A percentile compares a stretch with the other conserved stretches of the same genome.
Evolutionary conservation across 495 filamentous ascomycete genomes (phyloP).

Genomic region (Chlorociboria aeruginascens): DNA sequence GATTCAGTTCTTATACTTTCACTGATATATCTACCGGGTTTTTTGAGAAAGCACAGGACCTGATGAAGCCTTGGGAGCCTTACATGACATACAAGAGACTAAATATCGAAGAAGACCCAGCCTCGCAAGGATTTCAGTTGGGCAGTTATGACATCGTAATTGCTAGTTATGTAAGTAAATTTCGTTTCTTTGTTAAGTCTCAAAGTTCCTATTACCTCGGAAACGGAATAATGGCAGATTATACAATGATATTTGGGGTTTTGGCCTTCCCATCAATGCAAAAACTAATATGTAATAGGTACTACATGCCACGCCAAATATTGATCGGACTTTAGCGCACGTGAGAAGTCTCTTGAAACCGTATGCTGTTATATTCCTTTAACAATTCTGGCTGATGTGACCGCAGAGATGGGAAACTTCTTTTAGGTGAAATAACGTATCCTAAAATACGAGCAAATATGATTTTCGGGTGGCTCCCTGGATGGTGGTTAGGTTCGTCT

Average conservation of each 20-base stretch:
- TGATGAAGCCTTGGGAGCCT: slow-evolving; percentile 22
- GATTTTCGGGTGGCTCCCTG: slow-evolving; percentile 31
- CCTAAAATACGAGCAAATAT: slow-evolving; percentile 24
- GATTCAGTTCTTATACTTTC: slow-evolving; percentile 23
- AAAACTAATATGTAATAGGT: slow-evolving; percentile 16
- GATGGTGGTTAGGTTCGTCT: slow-evolving; percentile 35
- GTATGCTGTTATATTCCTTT: too few species aligned
- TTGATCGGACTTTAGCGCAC: slow-evolving; percentile 35
- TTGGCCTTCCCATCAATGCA: too few species aligned
- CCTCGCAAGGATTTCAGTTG: slow-evolving; percentile 33
- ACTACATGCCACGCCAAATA: slow-evolving; percentile 36
- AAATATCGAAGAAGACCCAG: slow-evolving; percentile 35
- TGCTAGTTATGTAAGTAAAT: slow-evolving; percentile 18
- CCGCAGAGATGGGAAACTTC: slow-evolving; percentile 2
- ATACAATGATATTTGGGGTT: too few species aligned
- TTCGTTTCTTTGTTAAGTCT: too few species aligned
- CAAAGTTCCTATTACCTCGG: too few species aligned
- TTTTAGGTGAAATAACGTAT: slow-evolving; percentile 17
- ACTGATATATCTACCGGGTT: slow-evolving; percentile 40
- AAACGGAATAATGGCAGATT: too few species aligned
- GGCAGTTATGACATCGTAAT: slow-evolving; percentile 38
- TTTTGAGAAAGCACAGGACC: slow-evolving; percentile 33
- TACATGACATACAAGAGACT: slow-evolving; percentile 23
- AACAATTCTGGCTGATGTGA: too few species aligned
- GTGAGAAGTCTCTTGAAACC: slow-evolving; percentile 25